Evolutionary conservation across 805 yeast genomes (phyloP).

Genomic region (Ogataea henricii): DNA sequence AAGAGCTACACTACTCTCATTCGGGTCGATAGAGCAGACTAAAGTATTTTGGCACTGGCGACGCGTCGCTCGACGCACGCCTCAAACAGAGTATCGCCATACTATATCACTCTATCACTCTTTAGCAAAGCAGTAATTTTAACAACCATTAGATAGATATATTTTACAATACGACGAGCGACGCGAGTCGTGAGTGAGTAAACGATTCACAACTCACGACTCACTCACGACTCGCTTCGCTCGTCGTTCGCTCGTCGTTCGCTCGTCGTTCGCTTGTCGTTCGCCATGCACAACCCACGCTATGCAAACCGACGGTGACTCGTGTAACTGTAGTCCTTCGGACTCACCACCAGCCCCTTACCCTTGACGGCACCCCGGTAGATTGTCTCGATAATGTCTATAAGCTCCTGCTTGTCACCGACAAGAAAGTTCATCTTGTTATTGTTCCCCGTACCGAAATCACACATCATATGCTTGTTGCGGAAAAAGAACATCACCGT

Average conservation of each 20-base stretch:
- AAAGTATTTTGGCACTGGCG: no score
- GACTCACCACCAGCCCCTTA: slow-evolving; percentile 86
- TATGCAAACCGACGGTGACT: slow-evolving; percentile 15
- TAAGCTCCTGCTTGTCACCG: slow-evolving; percentile 82
- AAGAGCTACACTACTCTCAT: no score
- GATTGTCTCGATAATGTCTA: slow-evolving; percentile 86
- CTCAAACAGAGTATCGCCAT: no score
- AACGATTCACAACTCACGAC: no score
- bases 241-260: background rate
- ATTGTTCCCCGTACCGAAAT: slow-evolving; percentile 97
- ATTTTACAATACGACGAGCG: no score
- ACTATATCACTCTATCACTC: no score
- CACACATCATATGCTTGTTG: slow-evolving; percentile 97
- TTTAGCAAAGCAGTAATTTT: no score
- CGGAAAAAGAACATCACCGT: slow-evolving; percentile 92
- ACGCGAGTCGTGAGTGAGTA: no score
- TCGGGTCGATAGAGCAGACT: no score
- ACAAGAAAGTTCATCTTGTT: slow-evolving; percentile 85
- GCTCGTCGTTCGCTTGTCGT: background rate
- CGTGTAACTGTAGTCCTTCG: slow-evolving; percentile 60
- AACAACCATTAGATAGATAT: no score
- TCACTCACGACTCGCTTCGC: background rate
- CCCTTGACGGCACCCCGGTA: slow-evolving; percentile 93
- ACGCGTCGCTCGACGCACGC: no score
- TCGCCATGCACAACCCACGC: background rate